These are phyloP conservation scores for Elaeis oleifera DNA, from an alignment of 202 grass and related monocot species.

Conservation along the genomic window DNA sequence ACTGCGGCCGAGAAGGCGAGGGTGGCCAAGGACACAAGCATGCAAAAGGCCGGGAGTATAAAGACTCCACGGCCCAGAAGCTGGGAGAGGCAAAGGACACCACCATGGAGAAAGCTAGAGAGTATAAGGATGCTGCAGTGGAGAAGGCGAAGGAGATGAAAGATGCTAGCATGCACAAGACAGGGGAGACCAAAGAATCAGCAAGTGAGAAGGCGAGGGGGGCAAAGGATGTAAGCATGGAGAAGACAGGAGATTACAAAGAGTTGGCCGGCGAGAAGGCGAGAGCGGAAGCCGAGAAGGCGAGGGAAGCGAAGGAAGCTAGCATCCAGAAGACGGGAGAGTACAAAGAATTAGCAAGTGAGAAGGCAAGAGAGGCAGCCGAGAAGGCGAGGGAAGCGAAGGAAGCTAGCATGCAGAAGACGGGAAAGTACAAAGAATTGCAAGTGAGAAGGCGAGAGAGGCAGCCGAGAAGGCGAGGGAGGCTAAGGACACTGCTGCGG, in stretches of 20 bases:
- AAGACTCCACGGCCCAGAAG: conserved; percentile 27
- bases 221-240: neutral
- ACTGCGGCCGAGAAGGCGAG: conserved; percentile 29
- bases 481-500: too few relatives aligned
- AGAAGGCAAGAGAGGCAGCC: conserved; percentile 12
- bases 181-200: conserved; percentile 13
- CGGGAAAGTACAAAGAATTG: conserved; percentile 19
- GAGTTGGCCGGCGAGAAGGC: neutral
- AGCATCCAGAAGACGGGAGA: conserved; percentile 1
- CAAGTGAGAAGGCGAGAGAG: too few relatives aligned
- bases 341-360: conserved; percentile 4
- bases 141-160: conserved; percentile 24
- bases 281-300: neutral
- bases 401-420: conserved; percentile 7
- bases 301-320: conserved; percentile 13
- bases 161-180: neutral
- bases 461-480: conserved; percentile 5
- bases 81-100: conserved; percentile 24
- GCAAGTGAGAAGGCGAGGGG: conserved; percentile 15
- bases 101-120: conserved; percentile 21
- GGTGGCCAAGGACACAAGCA: neutral
- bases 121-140: neutral
- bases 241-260: conserved; percentile 25
- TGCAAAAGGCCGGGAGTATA: conserved; percentile 11
- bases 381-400: conserved; percentile 24